phyloP scores from a whole-genome alignment of 83 land plant species.

The Thuja plicata region DNA sequence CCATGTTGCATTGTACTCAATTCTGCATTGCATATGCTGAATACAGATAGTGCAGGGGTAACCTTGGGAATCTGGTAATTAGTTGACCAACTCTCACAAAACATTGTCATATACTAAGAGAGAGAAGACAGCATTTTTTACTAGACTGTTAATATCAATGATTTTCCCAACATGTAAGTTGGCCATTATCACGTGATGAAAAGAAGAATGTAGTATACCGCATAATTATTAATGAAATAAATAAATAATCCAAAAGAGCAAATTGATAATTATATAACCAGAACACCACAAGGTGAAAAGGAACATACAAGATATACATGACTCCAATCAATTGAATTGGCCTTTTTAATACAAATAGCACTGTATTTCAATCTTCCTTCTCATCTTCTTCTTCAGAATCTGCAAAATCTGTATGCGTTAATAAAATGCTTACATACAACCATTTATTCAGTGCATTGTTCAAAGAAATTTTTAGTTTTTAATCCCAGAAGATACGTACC shows the following conservation, averaged over 20 bases:
- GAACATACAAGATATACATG: neutral
- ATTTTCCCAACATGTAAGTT: neutral
- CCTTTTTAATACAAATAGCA: neutral
- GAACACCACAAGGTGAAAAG: slow-evolving; percentile 1
- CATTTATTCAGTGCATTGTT: neutral
- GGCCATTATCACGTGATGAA: neutral
- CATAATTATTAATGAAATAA: neutral
- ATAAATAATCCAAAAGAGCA: neutral
- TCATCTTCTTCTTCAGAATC: slow-evolving; percentile 25
- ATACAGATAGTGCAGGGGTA: neutral
- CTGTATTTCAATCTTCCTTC: slow-evolving; percentile 10
- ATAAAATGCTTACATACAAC: slow-evolving; percentile 2
- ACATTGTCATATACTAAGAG: neutral
- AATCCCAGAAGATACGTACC: slow-evolving; percentile 18
- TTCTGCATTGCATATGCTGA: neutral
- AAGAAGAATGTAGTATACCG: neutral
- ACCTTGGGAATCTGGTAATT: neutral
- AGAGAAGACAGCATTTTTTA: neutral
- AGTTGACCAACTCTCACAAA: neutral
- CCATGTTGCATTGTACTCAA: neutral
- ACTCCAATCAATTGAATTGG: neutral
- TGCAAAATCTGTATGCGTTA: neutral
- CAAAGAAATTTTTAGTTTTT: no score
- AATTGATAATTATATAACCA: neutral
- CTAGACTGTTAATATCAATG: no score